A percentile compares a stretch with the other conserved stretches of the same genome.
Evolutionary conservation across 495 filamentous ascomycete species (phyloP).

Genomic region (Darksidea phi): DNA sequence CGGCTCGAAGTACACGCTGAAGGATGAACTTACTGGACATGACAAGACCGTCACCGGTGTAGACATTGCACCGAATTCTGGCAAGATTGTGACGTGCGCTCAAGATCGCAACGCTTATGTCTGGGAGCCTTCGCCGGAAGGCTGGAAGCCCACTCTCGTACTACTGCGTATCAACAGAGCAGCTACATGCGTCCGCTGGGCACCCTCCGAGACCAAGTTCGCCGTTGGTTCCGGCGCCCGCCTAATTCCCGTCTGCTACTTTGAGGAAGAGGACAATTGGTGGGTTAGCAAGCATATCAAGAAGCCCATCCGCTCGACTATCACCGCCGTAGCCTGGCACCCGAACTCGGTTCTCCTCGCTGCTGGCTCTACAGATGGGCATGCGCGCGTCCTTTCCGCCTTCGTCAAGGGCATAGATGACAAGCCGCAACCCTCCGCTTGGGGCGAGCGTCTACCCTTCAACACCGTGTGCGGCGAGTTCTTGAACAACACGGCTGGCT

Average conservation of each 20-base stretch:
- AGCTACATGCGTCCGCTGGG: slow-evolving; percentile 96
- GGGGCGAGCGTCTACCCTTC: slow-evolving; percentile 94
- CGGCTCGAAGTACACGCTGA: slow-evolving; percentile 74
- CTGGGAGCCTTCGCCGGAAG: slow-evolving; percentile 86
- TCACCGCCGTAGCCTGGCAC: slow-evolving; percentile 92
- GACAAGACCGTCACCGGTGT: slow-evolving; percentile 96
- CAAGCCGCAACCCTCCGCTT: slow-evolving; percentile 81
- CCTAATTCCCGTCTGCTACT: slow-evolving; percentile 97
- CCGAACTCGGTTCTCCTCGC: slow-evolving; percentile 94
- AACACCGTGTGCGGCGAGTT: slow-evolving; percentile 97
- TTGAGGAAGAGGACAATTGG: slow-evolving; percentile 98
- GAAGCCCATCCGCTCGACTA: slow-evolving; percentile 95
- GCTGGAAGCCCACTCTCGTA: slow-evolving; percentile 96
- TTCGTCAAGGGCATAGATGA: slow-evolving; percentile 94
- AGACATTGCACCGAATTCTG: slow-evolving; percentile 86
- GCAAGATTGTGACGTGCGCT: slow-evolving; percentile 94
- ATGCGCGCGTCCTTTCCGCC: slow-evolving; percentile 89
- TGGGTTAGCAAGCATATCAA: slow-evolving; percentile 99
- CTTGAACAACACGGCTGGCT: slow-evolving; percentile 90
- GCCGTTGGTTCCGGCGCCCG: slow-evolving; percentile 94
- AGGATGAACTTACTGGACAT: slow-evolving; percentile 91
- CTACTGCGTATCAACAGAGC: slow-evolving; percentile 96
- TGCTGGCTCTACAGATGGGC: slow-evolving; percentile 94
- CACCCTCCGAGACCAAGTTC: slow-evolving; percentile 93
- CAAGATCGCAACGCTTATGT: slow-evolving; percentile 98